Evolutionary conservation across 495 filamentous ascomycete species (phyloP).

Genomic region (Xylaria acuta): DNA sequence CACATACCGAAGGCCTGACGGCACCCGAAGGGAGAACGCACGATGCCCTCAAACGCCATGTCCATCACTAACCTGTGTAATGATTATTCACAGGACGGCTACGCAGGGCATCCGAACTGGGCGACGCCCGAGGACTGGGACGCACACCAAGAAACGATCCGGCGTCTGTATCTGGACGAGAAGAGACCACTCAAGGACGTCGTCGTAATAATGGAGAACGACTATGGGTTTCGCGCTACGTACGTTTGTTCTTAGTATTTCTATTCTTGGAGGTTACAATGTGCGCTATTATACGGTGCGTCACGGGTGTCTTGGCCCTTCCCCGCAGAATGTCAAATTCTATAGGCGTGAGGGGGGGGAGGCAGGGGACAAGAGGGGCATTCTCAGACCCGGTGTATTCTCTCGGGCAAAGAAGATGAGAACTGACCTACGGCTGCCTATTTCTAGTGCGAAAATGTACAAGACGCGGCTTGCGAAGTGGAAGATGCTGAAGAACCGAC

Average conservation of each 20-base stretch:
- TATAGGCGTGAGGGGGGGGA: conserved; percentile 1
- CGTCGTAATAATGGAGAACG: conserved; percentile 99
- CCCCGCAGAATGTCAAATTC: conserved; percentile 14
- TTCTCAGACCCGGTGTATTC: background rate
- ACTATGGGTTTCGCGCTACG: conserved; percentile 42
- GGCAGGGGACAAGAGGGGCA: background rate
- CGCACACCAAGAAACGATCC: conserved; percentile 38
- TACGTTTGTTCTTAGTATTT: conserved; percentile 30
- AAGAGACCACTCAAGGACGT: conserved; percentile 53
- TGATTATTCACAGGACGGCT: conserved; percentile 14
- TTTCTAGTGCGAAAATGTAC: conserved; percentile 44
- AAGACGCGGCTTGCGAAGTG: conserved; percentile 49
- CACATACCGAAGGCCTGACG: background rate
- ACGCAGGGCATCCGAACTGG: conserved; percentile 22
- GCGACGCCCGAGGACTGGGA: conserved; percentile 40
- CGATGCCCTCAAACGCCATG: conserved; percentile 29
- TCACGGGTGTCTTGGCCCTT: conserved; percentile 7
- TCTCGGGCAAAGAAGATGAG: background rate
- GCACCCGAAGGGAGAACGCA: background rate
- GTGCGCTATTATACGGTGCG: background rate
- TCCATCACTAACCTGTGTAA: conserved; percentile 28
- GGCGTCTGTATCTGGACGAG: conserved; percentile 42
- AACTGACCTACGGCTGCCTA: conserved; percentile 1
- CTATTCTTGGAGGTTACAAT: conserved; percentile 15
- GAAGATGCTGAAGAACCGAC: conserved; percentile 47